Evolutionary conservation across 176 grass and related monocot genomes (phyloP).

Genomic region (Elymus sibiricus): DNA sequence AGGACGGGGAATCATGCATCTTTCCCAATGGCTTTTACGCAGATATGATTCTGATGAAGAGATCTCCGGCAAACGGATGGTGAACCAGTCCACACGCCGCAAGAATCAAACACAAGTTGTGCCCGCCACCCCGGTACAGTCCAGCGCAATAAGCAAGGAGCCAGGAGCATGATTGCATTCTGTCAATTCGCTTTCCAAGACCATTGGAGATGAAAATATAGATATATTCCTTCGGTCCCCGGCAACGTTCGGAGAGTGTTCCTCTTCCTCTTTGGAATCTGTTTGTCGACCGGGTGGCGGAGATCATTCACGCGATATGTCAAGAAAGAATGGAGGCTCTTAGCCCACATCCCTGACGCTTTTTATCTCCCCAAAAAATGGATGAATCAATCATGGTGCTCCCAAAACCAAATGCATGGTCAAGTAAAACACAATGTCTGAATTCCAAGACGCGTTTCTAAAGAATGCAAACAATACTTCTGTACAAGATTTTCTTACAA

Average conservation of each 20-base stretch:
- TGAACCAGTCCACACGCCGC: not conserved
- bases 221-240: slow-evolving; percentile 43
- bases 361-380: not conserved
- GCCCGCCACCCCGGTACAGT: not conserved
- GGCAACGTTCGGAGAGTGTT: not conserved
- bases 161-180: slow-evolving; percentile 21
- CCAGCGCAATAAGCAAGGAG: not conserved
- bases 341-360: slow-evolving; percentile 18
- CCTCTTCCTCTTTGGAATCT: slow-evolving; percentile 27
- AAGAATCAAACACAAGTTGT: slow-evolving; percentile 38
- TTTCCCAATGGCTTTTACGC: slow-evolving; percentile 10
- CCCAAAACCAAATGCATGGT: not conserved
- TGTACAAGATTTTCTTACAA: too few relatives aligned
- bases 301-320: not conserved
- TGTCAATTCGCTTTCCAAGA: too few relatives aligned
- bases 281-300: not conserved
- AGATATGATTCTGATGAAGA: slow-evolving; percentile 42
- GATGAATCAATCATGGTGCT: not conserved
- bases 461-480: too few relatives aligned
- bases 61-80: slow-evolving; percentile 22
- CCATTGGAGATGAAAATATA: slow-evolving; percentile 46
- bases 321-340: slow-evolving; percentile 34
- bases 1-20: slow-evolving; percentile 46
- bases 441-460: too few relatives aligned
- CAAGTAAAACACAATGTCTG: not conserved